phyloP scores from a whole-genome alignment of 805 yeast species.

The Zygotorulaspora sp. region DNA sequence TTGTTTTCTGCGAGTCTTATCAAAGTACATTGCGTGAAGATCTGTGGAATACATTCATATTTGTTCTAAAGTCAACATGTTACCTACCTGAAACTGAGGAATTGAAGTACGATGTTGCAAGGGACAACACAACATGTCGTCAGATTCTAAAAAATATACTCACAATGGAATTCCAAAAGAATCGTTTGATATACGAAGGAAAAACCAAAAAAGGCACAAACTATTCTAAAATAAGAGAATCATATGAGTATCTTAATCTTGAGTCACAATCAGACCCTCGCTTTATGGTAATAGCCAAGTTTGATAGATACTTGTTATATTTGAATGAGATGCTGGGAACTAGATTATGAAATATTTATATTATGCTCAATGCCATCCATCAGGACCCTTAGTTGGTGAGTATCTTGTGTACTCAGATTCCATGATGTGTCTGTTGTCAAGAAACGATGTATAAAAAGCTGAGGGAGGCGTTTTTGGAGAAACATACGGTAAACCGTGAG shows the following conservation, averaged over 20 bases:
- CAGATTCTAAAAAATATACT: slow-evolving; percentile 29
- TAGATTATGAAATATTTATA: slow-evolving; percentile 19
- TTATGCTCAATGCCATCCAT: too few relatives aligned
- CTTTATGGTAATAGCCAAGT: slow-evolving; percentile 18
- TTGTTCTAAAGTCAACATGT: slow-evolving; percentile 23
- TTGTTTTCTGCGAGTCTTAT: slow-evolving; percentile 13
- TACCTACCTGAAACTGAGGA: slow-evolving; percentile 11
- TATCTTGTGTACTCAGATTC: background rate
- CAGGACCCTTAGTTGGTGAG: background rate
- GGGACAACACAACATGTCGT: slow-evolving; percentile 22
- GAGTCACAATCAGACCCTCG: slow-evolving; percentile 1
- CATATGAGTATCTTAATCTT: slow-evolving; percentile 17
- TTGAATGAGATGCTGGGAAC: slow-evolving; percentile 29
- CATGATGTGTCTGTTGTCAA: background rate
- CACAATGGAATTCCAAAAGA: slow-evolving; percentile 27
- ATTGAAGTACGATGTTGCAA: slow-evolving; percentile 5
- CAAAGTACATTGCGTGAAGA: slow-evolving; percentile 4
- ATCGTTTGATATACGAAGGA: slow-evolving; percentile 10
- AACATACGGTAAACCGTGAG: slow-evolving; percentile 4
- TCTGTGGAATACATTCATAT: slow-evolving; percentile 22
- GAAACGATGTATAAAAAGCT: background rate
- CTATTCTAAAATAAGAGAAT: slow-evolving; percentile 12
- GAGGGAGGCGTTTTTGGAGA: background rate
- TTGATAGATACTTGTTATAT: slow-evolving; percentile 24
- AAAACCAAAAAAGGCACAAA: background rate